Conservation (phyloP, 768 basidiomycete genomes). For the Rhizopogon salebrosus region DNA sequence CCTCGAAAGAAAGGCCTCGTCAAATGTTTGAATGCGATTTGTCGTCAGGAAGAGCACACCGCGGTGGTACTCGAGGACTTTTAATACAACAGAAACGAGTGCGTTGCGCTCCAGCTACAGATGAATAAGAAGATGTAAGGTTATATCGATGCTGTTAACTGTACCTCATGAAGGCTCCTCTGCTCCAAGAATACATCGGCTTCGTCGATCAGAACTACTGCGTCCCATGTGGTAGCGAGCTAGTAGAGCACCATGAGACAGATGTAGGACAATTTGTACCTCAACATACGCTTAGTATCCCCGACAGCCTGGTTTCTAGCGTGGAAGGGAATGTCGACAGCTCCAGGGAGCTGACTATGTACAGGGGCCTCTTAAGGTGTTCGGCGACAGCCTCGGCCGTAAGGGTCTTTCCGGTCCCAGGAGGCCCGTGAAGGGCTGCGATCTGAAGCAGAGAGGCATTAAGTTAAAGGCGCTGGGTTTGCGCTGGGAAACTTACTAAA, state of each 20-base stretch:
- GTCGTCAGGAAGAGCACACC: constrained; percentile 58
- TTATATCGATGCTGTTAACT: background rate
- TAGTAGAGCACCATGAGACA: constrained; percentile 38
- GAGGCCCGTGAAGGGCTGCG: constrained; percentile 18
- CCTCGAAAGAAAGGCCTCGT: constrained; percentile 65
- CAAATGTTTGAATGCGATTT: constrained; percentile 36
- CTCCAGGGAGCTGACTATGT: constrained; percentile 51
- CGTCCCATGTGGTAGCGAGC: constrained; percentile 53
- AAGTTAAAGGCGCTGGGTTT: background rate
- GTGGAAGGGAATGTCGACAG: constrained; percentile 40
- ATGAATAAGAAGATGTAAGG: background rate
- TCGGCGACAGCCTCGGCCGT: constrained; percentile 57
- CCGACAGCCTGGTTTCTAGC: constrained; percentile 35
- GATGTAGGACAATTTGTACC: background rate
- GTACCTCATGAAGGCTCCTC: constrained; percentile 32
- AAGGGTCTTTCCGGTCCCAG: constrained; percentile 45
- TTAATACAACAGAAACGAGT: constrained; percentile 65
- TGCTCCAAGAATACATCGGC: constrained; percentile 13
- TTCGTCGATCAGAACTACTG: constrained; percentile 54
- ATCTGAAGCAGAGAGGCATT: constrained; percentile 9
- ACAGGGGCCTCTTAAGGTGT: constrained; percentile 46
- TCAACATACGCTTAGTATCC: constrained; percentile 12
- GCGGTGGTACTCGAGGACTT: constrained; percentile 55
- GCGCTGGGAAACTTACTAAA: constrained; percentile 40
- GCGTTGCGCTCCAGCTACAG: constrained; percentile 51